Base-by-base conservation (phyloP, 2,329 filamentous ascomycete species). In the Aureobasidium sp. region DNA sequence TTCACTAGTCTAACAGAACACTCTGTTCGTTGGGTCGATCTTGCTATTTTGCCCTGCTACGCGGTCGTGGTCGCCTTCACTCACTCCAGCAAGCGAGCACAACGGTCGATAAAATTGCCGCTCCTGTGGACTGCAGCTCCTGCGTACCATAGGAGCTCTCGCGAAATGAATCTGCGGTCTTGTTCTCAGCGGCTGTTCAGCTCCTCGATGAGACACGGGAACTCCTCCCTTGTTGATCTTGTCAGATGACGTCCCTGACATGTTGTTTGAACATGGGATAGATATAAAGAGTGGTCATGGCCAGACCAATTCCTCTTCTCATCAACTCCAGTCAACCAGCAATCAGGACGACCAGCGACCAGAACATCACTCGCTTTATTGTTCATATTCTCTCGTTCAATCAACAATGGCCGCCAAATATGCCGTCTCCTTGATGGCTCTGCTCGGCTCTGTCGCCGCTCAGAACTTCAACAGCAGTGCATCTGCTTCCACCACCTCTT, bases 21-120 rank as follows among this genome's bases (percentile, higher is more conserved):
- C 43, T 58, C 55, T 58, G 29, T 29, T 19, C 23, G 55, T 31
- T 17, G 31, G 42, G 55, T 33, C 25, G 55, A 58, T 58, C 55
- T 15, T 58, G 17, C 55, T 49, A 33, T 43, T 31, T 58, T 25
- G 31, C 21, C 29, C 25, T 58, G 21, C 31, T 49, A 33, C 33
- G 11, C 33, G 33, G 17, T 33, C 23, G 10, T 40, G 17, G 5
- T 47, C 25, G 42, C 31, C 42, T 21, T 13, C 33, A 2, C 15
- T 27, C 17, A 35, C 27, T 45, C 38, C 53, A 46, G 6, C 40
- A 33, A 27, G 40, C 38, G 40, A 46, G 35, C 35, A 57, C 15
- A 57, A 57, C 53, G 53, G 53, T 57, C 53, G 53, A 57, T 57
- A 46, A 57, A 57, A 57, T 57, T 57, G 53, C 53, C 53, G 17